Conservation (phyloP, 257 asterid species). For the Penstemon barbatus region DNA sequence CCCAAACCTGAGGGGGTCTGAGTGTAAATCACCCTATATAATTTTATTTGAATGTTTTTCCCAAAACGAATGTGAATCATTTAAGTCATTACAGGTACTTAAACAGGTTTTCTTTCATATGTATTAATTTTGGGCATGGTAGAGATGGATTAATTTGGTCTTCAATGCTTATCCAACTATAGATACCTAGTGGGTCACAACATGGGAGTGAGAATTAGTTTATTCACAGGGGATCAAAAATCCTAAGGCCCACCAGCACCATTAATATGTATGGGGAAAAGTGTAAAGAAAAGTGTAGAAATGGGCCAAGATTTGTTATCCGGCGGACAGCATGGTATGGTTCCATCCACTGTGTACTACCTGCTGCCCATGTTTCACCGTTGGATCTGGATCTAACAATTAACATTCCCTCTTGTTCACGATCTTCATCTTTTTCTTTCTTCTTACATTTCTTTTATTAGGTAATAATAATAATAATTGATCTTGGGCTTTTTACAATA, state of each 20-base stretch:
- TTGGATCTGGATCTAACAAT: constrained; percentile 2
- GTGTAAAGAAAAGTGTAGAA: constrained; percentile 6
- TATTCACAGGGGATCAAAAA: not conserved
- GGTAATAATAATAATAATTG: not conserved
- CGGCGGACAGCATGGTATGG: not conserved
- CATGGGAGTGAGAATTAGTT: constrained; percentile 24
- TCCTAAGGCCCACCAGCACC: not conserved
- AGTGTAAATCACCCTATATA: too few species aligned
- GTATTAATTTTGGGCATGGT: not conserved
- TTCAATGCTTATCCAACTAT: not conserved
- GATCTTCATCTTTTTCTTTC: constrained; percentile 11
- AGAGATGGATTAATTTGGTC: not conserved
- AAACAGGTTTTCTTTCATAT: too few species aligned
- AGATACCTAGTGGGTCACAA: constrained; percentile 8
- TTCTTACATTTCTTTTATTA: not conserved
- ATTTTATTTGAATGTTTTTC: too few species aligned
- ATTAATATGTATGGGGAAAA: not conserved
- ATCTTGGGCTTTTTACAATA: too few species aligned
- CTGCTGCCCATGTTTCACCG: constrained; percentile 18
- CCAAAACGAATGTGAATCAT: too few species aligned
- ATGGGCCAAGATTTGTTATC: constrained; percentile 16
- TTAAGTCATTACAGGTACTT: too few species aligned
- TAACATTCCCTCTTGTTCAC: not conserved
- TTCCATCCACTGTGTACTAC: too few species aligned
- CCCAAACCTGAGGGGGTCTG: too few species aligned